phyloP scores from a whole-genome alignment of 75 land plant species.

The Cupressus sempervirens region DNA sequence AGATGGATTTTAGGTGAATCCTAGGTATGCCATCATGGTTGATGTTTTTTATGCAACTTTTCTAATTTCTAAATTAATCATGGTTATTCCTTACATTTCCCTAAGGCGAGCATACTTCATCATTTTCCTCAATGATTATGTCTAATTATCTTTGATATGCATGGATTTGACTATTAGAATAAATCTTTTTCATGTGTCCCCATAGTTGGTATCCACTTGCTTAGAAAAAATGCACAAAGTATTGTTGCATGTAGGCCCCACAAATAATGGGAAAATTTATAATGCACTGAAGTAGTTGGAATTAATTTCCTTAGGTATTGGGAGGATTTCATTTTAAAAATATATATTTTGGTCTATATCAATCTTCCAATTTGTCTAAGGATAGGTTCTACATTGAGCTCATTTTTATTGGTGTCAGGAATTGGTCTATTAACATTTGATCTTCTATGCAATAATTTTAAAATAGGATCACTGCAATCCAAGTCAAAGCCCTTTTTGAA shows the following conservation, averaged over 20 bases:
- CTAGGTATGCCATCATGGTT: neutral
- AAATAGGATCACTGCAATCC: too few species aligned
- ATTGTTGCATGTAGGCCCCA: slow-evolving; percentile 78
- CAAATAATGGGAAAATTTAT: slow-evolving; percentile 93
- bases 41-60: neutral
- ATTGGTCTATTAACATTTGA: slow-evolving; percentile 81
- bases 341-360: neutral
- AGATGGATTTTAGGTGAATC: neutral
- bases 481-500: too few species aligned
- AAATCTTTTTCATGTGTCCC: slow-evolving; percentile 36
- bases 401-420: slow-evolving; percentile 31
- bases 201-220: slow-evolving; percentile 87
- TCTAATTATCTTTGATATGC: neutral
- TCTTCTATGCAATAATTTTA: too few species aligned
- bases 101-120: neutral
- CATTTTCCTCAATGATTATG: neutral
- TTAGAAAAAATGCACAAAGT: slow-evolving; percentile 57
- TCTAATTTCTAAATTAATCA: neutral
- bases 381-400: neutral
- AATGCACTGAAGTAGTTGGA: slow-evolving; percentile 66
- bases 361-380: neutral
- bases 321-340: neutral
- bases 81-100: neutral
- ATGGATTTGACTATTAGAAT: neutral
- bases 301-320: slow-evolving; percentile 57